Percentiles rank a stretch among this genome's conserved stretches.
phyloP scores from a whole-genome alignment of 2,329 filamentous ascomycete genomes.

The Nothopassalora personata region DNA sequence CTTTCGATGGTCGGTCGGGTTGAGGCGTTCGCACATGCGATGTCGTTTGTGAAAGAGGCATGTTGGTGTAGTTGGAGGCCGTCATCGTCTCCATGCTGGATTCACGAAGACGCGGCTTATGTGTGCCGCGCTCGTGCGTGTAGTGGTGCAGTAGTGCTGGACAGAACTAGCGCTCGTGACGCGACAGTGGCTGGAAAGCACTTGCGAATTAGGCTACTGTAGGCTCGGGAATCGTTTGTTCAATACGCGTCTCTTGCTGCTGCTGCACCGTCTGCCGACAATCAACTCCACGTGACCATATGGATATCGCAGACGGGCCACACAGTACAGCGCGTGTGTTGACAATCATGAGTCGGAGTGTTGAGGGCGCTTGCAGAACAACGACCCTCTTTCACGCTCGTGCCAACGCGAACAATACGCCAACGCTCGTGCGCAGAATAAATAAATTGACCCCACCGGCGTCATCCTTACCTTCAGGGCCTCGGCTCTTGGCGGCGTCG shows the following conservation, averaged over 20 bases:
- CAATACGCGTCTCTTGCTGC: background rate
- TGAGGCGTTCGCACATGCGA: slow-evolving; percentile 12
- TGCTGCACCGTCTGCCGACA: too few species aligned
- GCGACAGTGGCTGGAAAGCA: background rate
- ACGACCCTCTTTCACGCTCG: too few species aligned
- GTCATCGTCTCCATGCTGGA: slow-evolving; percentile 18
- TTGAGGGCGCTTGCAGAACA: too few species aligned
- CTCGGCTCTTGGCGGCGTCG: too few species aligned
- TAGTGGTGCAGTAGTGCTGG: background rate
- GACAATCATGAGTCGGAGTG: too few species aligned
- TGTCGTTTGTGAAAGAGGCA: slow-evolving; percentile 7
- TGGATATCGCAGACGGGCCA: too few species aligned
- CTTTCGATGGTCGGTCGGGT: slow-evolving; percentile 7
- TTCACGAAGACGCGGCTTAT: background rate
- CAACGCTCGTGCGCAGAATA: too few species aligned
- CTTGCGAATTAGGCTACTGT: background rate
- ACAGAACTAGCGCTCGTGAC: background rate
- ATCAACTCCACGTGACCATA: too few species aligned
- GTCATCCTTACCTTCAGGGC: background rate
- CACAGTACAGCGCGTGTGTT: too few species aligned
- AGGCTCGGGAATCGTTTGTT: background rate
- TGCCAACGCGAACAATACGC: too few species aligned
- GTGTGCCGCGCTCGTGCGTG: background rate
- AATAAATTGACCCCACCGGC: too few species aligned
- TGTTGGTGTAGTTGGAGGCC: slow-evolving; percentile 10